A percentile compares a stretch with the other conserved stretches of the same genome.
These are phyloP conservation scores for Saksenaea oblongispora DNA, from an alignment of 371 early-diverging fungal species.

Conservation along the genomic window DNA sequence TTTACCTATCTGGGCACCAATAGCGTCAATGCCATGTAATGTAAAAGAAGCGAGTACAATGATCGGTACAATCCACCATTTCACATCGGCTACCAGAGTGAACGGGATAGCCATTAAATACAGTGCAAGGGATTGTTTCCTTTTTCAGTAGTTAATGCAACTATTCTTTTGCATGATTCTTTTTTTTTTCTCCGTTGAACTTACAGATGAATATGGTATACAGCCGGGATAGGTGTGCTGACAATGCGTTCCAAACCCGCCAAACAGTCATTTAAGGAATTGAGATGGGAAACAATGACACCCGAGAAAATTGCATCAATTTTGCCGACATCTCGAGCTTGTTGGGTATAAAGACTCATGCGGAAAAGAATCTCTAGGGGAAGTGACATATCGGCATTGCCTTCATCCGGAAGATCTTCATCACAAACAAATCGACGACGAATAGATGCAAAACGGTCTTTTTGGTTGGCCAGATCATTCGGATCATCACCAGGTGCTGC, in stretches of 20 bases:
- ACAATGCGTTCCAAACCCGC: constrained; percentile 74
- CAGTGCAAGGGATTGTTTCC: constrained; percentile 68
- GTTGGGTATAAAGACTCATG: constrained; percentile 53
- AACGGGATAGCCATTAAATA: constrained; percentile 74
- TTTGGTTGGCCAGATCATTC: constrained; percentile 12
- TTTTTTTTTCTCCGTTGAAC: constrained; percentile 10
- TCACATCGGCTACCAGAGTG: constrained; percentile 56
- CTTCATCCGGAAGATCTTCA: constrained; percentile 45
- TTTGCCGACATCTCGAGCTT: constrained; percentile 43
- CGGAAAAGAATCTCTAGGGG: constrained; percentile 64
- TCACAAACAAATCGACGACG: constrained; percentile 27
- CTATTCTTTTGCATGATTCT: neutral
- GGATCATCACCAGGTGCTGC: constrained; percentile 13
- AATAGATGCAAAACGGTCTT: constrained; percentile 1
- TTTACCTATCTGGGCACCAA: constrained; percentile 47
- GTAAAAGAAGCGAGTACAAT: constrained; percentile 65
- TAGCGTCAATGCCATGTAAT: constrained; percentile 74
- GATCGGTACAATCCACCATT: constrained; percentile 64
- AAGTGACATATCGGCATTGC: constrained; percentile 51
- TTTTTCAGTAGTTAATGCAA: neutral
- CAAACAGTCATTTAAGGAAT: constrained; percentile 65
- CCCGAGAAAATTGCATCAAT: constrained; percentile 55
- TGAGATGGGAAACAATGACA: constrained; percentile 50
- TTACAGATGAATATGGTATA: constrained; percentile 75
- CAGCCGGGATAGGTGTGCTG: constrained; percentile 79